phyloP scores from a whole-genome alignment of 2,329 filamentous ascomycete species.

The Diplodia corticola region DNA sequence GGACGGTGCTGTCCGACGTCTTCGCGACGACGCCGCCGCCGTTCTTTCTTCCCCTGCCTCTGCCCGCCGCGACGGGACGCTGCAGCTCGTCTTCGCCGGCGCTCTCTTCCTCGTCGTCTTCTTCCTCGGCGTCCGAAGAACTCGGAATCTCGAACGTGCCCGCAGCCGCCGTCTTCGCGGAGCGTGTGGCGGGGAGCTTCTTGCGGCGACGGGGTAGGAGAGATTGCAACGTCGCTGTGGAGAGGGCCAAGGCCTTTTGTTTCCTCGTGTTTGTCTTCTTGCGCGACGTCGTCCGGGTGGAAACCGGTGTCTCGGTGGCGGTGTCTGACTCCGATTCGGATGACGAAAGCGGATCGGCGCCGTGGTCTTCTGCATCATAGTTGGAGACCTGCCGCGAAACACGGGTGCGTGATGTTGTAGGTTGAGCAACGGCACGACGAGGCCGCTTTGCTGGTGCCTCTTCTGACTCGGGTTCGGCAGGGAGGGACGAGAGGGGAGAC shows the following conservation, averaged over 20 bases:
- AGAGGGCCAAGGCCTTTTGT: conserved; percentile 27
- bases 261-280: not conserved
- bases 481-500: conserved; percentile 29
- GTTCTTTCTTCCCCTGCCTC: conserved; percentile 27
- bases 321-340: conserved; percentile 42
- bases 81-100: conserved; percentile 47
- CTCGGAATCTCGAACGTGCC: conserved; percentile 46
- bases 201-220: conserved; percentile 44
- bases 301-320: conserved; percentile 18
- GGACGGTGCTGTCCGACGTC: not conserved
- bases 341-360: conserved; percentile 23
- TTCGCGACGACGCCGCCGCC: conserved; percentile 9
- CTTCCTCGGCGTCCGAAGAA: conserved; percentile 31
- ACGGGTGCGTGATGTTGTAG: not conserved
- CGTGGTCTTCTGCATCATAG: conserved; percentile 25
- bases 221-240: conserved; percentile 47
- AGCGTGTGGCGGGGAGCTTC: not conserved
- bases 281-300: conserved; percentile 9
- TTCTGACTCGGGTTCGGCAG: conserved; percentile 25
- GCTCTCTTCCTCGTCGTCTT: conserved; percentile 28
- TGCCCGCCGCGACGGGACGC: conserved; percentile 28
- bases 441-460: conserved; percentile 21
- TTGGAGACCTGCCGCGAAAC: conserved; percentile 25
- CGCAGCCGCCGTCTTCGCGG: conserved; percentile 13
- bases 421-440: not conserved